A percentile compares a stretch with the other conserved stretches of the same genome.
Evolutionary conservation across 768 basidiomycete genomes (phyloP).

Genomic region (Scleroderma bovista): DNA sequence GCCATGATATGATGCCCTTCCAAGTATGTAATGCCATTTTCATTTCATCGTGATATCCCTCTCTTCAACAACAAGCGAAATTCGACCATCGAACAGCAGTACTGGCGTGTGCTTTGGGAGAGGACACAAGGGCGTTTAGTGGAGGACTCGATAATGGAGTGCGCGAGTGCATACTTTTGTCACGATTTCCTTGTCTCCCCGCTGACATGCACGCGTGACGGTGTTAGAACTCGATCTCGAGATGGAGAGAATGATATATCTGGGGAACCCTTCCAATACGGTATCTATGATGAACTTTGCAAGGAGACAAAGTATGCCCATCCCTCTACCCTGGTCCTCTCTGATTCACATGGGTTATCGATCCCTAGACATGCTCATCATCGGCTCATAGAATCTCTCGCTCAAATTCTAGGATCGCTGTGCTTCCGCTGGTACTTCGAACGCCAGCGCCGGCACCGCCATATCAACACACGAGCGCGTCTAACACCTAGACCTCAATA

Average conservation of each 20-base stretch:
- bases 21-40: too few relatives aligned
- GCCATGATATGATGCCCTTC: too few relatives aligned
- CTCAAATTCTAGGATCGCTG: constrained; percentile 88
- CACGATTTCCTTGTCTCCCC: background rate
- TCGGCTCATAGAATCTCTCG: too few relatives aligned
- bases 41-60: too few relatives aligned
- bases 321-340: too few relatives aligned
- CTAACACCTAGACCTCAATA: constrained; percentile 74
- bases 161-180: constrained; percentile 55
- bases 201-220: background rate
- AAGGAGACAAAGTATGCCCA: constrained; percentile 53
- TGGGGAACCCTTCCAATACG: too few relatives aligned
- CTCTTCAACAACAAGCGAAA: constrained; percentile 72
- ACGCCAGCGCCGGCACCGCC: too few relatives aligned
- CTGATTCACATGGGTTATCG: background rate
- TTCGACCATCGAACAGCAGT: constrained; percentile 89
- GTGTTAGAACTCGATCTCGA: constrained; percentile 67
- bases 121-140: constrained; percentile 49
- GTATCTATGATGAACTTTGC: too few relatives aligned
- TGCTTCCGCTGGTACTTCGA: constrained; percentile 41
- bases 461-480: constrained; percentile 69
- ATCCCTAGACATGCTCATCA: constrained; percentile 50
- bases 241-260: constrained; percentile 61
- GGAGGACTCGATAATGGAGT: constrained; percentile 84
- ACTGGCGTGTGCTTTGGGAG: constrained; percentile 71